These are phyloP conservation scores for Podaxis sp. DNA, from an alignment of 768 basidiomycete species.

Conservation along the genomic window DNA sequence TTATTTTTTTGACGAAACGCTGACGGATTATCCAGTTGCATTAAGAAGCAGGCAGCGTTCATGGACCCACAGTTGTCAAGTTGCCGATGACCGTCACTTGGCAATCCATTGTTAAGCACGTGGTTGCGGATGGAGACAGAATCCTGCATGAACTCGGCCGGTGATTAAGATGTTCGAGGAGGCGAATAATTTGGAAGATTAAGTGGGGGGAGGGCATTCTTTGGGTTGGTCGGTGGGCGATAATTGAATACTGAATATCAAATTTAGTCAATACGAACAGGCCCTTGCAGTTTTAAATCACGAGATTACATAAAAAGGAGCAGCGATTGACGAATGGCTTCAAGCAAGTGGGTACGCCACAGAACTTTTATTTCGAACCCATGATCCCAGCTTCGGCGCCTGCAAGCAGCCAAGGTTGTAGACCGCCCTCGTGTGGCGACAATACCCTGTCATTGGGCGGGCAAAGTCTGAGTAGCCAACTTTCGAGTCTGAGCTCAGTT, in stretches of 20 bases:
- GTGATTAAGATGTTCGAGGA: constrained; percentile 95
- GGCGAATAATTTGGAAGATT: constrained; percentile 90
- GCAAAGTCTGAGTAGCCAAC: too few relatives aligned
- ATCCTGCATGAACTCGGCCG: constrained; percentile 81
- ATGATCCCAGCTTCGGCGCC: too few relatives aligned
- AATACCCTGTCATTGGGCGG: too few relatives aligned
- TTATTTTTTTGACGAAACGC: neutral
- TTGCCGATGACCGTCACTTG: constrained; percentile 82
- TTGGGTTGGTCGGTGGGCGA: constrained; percentile 81
- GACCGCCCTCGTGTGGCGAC: too few relatives aligned
- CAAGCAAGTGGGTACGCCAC: constrained; percentile 96
- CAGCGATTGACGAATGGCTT: constrained; percentile 86
- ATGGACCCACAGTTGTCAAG: constrained; percentile 44
- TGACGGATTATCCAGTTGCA: neutral
- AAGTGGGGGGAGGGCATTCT: constrained; percentile 75
- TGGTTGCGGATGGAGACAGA: constrained; percentile 94
- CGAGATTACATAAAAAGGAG: too few relatives aligned
- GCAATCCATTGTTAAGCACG: constrained; percentile 90
- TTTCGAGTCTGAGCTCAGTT: too few relatives aligned
- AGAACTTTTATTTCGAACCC: constrained; percentile 91
- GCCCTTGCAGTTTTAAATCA: too few relatives aligned
- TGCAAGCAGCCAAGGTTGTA: too few relatives aligned
- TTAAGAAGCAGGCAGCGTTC: constrained; percentile 18
- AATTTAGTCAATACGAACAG: too few relatives aligned
- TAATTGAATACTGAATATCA: too few relatives aligned